Percentiles rank a stretch among this genome's conserved stretches.
These are phyloP conservation scores for Talaromyces stipitatus DNA, from an alignment of 495 filamentous ascomycete genomes.

Conservation along the genomic window DNA sequence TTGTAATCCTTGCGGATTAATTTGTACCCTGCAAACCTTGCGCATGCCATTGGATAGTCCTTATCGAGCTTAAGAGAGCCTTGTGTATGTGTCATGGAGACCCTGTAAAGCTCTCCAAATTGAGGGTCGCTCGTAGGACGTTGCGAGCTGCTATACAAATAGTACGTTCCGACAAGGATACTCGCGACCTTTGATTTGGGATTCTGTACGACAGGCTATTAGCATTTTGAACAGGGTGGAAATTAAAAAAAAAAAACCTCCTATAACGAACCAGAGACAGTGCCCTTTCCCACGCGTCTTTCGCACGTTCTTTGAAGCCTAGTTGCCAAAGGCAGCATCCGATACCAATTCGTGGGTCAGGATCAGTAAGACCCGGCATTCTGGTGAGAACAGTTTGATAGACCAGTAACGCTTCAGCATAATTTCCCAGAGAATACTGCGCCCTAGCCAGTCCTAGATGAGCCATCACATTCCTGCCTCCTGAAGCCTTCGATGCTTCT, in stretches of 20 bases:
- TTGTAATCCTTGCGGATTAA: conserved; percentile 64
- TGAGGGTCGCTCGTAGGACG: conserved; percentile 67
- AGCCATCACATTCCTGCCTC: conserved; percentile 82
- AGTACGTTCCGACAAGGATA: conserved; percentile 79
- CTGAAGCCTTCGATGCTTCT: conserved; percentile 76
- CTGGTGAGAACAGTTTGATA: conserved; percentile 82
- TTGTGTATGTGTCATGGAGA: conserved; percentile 87
- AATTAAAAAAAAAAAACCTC: not conserved
- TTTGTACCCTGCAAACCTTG: conserved; percentile 84
- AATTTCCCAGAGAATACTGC: conserved; percentile 75
- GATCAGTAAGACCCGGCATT: conserved; percentile 84
- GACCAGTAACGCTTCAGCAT: conserved; percentile 66
- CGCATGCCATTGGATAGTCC: conserved; percentile 81
- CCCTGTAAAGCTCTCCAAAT: conserved; percentile 77
- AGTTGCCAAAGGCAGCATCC: conserved; percentile 95
- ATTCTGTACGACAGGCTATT: conserved; percentile 41
- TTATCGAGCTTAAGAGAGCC: conserved; percentile 94
- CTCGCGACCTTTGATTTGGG: conserved; percentile 86
- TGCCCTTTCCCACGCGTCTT: conserved; percentile 78
- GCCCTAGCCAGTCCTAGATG: conserved; percentile 78
- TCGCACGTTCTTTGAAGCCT: conserved; percentile 87
- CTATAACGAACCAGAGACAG: conserved; percentile 54
- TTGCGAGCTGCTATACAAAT: conserved; percentile 74
- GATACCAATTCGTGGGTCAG: conserved; percentile 90
- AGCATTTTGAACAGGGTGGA: not conserved